These are phyloP conservation scores for Acephala macrosclerotiorum DNA, from an alignment of 2,329 filamentous ascomycete genomes.

Conservation along the genomic window DNA sequence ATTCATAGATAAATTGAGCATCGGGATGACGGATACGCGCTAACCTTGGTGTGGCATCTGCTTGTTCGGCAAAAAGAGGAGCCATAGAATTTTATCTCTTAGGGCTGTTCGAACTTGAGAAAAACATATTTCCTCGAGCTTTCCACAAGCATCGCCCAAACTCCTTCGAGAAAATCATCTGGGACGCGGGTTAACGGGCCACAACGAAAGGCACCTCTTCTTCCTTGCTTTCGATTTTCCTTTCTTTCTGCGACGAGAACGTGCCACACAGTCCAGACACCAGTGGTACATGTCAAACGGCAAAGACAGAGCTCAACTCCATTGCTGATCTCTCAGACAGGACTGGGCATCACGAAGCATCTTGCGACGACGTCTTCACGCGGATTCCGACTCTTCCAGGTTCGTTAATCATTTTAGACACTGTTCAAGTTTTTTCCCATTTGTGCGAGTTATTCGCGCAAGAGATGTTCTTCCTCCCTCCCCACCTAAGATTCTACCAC, in stretches of 20 bases:
- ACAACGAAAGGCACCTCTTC: not conserved
- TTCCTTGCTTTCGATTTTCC: constrained; percentile 3
- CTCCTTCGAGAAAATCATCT: constrained; percentile 1
- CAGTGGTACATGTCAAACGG: constrained; percentile 33
- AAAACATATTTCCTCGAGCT: constrained; percentile 7
- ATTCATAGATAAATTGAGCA: too few species aligned
- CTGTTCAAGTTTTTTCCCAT: constrained; percentile 23
- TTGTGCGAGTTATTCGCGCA: constrained; percentile 31
- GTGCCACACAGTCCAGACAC: constrained; percentile 33
- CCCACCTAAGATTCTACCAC: constrained; percentile 10
- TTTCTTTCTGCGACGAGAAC: constrained; percentile 27
- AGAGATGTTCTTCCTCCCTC: constrained; percentile 20
- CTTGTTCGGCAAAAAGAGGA: too few species aligned
- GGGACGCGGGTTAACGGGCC: not conserved
- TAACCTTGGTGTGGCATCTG: too few species aligned
- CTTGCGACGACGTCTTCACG: constrained; percentile 23
- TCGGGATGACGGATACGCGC: too few species aligned
- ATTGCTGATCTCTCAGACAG: constrained; percentile 29
- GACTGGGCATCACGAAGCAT: constrained; percentile 26
- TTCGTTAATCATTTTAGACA: constrained; percentile 25
- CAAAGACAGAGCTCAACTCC: constrained; percentile 21
- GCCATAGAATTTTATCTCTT: not conserved
- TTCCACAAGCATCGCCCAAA: constrained; percentile 7
- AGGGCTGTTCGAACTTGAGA: not conserved
- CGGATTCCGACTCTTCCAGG: constrained; percentile 26